Evolutionary conservation across 2,329 filamentous ascomycete species (phyloP).

Genomic region (Fusarium penzigii): DNA sequence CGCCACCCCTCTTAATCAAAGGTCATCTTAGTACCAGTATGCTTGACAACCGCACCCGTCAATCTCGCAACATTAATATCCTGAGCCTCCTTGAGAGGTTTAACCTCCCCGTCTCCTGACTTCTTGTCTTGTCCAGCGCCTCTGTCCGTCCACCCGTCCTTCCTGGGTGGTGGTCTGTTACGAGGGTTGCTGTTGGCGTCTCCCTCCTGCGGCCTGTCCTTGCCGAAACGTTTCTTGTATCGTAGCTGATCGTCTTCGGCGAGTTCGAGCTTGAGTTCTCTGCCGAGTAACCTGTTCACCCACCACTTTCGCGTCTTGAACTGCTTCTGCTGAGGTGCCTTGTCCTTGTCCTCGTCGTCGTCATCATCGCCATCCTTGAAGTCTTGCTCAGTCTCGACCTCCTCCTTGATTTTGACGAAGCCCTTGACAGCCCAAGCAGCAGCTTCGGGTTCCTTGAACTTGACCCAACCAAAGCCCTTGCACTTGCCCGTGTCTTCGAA

Average conservation of each 20-base stretch:
- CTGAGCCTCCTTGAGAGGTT: conserved; percentile 44
- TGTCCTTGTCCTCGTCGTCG: conserved; percentile 41
- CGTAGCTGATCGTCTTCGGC: conserved; percentile 86
- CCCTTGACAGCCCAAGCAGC: conserved; percentile 73
- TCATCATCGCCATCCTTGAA: conserved; percentile 54
- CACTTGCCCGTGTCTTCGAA: conserved; percentile 98
- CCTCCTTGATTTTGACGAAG: conserved; percentile 71
- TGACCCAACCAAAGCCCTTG: conserved; percentile 96
- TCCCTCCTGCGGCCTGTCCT: conserved; percentile 49
- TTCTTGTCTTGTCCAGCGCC: conserved; percentile 32
- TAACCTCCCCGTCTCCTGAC: conserved; percentile 15
- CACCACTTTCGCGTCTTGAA: conserved; percentile 72
- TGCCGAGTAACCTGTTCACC: conserved; percentile 80
- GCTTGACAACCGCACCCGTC: conserved; percentile 77
- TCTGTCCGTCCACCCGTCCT: conserved; percentile 17
- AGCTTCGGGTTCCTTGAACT: conserved; percentile 77
- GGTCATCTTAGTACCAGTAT: conserved; percentile 76
- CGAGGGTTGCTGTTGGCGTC: conserved; percentile 26
- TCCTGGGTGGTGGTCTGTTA: conserved; percentile 36
- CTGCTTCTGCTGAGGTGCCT: conserved; percentile 45
- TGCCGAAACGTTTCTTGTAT: conserved; percentile 93
- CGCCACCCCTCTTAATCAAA: conserved; percentile 62
- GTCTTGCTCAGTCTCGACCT: conserved; percentile 63
- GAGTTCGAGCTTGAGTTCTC: conserved; percentile 84
- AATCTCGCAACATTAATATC: conserved; percentile 61